Evolutionary conservation across 1,139 yeast genomes (phyloP), one percentile per base, ranked within the genome.

Genomic region (Yamadazyma songkhlaensis): DNA sequence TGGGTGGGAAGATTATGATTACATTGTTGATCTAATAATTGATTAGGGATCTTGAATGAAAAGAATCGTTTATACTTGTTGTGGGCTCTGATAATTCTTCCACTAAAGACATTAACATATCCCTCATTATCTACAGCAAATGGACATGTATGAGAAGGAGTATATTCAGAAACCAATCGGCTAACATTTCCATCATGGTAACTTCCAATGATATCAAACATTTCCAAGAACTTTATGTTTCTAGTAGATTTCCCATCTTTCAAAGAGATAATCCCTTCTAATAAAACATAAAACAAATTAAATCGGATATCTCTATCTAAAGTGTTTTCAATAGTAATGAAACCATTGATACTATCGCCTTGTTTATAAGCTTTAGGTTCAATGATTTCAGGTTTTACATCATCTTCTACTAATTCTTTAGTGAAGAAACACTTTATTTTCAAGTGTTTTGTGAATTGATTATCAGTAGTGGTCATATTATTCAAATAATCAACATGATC

Each of bases 191-290:
- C 63, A 25, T 51, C 53, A 42, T 62, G 60, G 61, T 63, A 68
- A 27, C 70, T 60, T 2, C 72, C 74, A 30, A 58, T 54, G 40
- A 68, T 67, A 45, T 70, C 76, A 47, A 63, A 67, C 74, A 70
- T 69, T 42, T 70, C 71, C 43, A 70, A 50, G 39, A 63, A 63
- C 37, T 57, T 60, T 29, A 50, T 52, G 26, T 50, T 36, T 20
- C 43, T 45, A 2, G 17, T 22, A 5, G 13, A 4, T 9, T 11
- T 13, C 6, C 21, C 21, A 22, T 27, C 20, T 10, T 21, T 27
- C 40, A 43, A 20, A 40, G 44, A 3, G 50, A 44, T 10, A 10
- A 40, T 49, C 1, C 75, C 75, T 48, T 70, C 74, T 35, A 70
- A 65, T 13, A 68, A 51, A 3, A 69, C 55, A 45, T 67, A 70